Conservation (phyloP, 768 basidiomycete species). For the Termitomyces sp. region DNA sequence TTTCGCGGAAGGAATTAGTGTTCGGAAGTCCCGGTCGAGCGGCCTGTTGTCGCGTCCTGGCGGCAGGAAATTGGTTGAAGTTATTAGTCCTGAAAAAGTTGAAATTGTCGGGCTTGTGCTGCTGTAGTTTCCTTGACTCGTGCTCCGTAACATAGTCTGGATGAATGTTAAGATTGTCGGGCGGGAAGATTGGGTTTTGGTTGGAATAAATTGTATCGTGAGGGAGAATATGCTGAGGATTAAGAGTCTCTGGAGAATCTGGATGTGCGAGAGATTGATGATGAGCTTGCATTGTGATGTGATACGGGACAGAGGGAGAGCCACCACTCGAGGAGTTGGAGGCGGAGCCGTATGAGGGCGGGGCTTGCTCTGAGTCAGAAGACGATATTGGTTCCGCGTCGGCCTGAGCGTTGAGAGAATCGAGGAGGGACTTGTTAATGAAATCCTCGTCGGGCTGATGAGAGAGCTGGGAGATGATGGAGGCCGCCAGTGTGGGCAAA, state of each 20-base stretch:
- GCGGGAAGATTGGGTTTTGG: conserved; percentile 31
- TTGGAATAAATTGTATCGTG: conserved; percentile 35
- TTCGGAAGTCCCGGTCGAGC: conserved; percentile 30
- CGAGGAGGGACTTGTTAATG: conserved; percentile 82
- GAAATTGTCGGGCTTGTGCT: conserved; percentile 34
- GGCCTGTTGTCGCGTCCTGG: conserved; percentile 38
- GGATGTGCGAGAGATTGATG: conserved; percentile 39
- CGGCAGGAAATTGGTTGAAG: conserved; percentile 35
- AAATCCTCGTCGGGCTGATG: conserved; percentile 70
- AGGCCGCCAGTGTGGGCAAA: conserved; percentile 52
- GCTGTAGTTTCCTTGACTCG: conserved; percentile 33
- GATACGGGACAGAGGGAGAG: conserved; percentile 56
- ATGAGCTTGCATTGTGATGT: conserved; percentile 44
- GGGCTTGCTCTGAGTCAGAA: conserved; percentile 48
- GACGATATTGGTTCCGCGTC: conserved; percentile 69
- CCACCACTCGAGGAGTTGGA: conserved; percentile 46
- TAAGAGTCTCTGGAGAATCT: conserved; percentile 46
- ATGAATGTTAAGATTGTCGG: conserved; percentile 33
- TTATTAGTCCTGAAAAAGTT: conserved; percentile 26
- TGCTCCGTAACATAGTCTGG: conserved; percentile 36
- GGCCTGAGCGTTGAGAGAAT: conserved; percentile 79
- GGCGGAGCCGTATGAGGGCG: conserved; percentile 44
- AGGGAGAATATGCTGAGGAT: conserved; percentile 30
- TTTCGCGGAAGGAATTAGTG: conserved; percentile 35
- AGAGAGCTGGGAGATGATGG: conserved; percentile 34